Evolutionary conservation across 495 filamentous ascomycete species (phyloP).

Genomic region (Aspergillus homomorphus): DNA sequence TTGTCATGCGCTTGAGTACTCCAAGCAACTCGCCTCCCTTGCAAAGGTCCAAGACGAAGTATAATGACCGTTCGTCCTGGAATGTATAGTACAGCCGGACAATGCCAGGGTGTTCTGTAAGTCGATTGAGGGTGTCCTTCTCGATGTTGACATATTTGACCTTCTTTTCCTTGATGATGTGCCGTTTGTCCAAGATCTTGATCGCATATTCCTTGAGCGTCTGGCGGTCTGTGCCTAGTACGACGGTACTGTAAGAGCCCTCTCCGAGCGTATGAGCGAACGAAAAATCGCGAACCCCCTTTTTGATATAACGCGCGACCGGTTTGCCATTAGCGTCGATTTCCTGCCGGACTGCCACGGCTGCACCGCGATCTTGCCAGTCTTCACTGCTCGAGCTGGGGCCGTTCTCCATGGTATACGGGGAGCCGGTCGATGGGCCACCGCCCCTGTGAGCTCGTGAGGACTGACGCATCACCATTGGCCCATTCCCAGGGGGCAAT

Average conservation of each 20-base stretch:
- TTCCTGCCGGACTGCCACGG: slow-evolving; percentile 74
- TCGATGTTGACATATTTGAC: slow-evolving; percentile 99
- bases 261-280: slow-evolving; percentile 92
- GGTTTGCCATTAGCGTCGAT: slow-evolving; percentile 78
- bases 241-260: slow-evolving; percentile 96
- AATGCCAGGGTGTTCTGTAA: slow-evolving; percentile 95
- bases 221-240: slow-evolving; percentile 91
- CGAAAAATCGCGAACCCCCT: slow-evolving; percentile 94
- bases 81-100: slow-evolving; percentile 98
- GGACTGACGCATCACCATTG: slow-evolving; percentile 47
- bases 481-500: slow-evolving; percentile 52
- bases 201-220: slow-evolving; percentile 96
- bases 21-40: slow-evolving; percentile 90
- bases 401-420: slow-evolving; percentile 63
- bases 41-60: slow-evolving; percentile 94
- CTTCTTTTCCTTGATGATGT: slow-evolving; percentile 99
- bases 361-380: slow-evolving; percentile 92
- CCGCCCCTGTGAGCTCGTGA: slow-evolving; percentile 41
- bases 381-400: slow-evolving; percentile 75
- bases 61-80: slow-evolving; percentile 92
- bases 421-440: slow-evolving; percentile 48
- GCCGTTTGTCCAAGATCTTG: slow-evolving; percentile 96
- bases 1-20: slow-evolving; percentile 86
- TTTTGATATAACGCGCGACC: slow-evolving; percentile 82
- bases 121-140: slow-evolving; percentile 93